Conservation (phyloP, 768 basidiomycete species). For the Termitomyces sp. region DNA sequence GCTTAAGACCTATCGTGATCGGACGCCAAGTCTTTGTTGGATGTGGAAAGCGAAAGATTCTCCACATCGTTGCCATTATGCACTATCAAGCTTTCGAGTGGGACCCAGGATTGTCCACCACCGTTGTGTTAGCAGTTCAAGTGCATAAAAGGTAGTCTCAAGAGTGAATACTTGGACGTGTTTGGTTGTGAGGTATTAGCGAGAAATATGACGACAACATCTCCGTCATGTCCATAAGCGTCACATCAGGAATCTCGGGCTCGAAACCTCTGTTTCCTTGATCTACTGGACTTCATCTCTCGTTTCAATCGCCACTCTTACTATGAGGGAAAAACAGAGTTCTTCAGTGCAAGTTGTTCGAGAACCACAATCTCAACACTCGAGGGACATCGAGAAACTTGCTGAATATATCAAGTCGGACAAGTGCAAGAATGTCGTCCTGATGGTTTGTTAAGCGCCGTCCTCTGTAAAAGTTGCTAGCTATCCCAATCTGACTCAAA, state of each 20-base stretch:
- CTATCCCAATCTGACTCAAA: not conserved
- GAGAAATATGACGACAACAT: not conserved
- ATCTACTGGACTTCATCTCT: not conserved
- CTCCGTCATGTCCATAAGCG: not conserved
- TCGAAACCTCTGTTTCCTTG: too few relatives aligned
- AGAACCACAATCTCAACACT: constrained; percentile 4
- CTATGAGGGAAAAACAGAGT: constrained; percentile 3
- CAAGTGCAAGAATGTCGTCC: constrained; percentile 58
- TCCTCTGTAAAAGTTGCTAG: not conserved
- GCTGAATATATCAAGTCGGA: constrained; percentile 67
- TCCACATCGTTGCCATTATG: not conserved
- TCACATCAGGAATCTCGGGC: not conserved
- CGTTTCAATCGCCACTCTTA: not conserved
- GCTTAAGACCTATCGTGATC: not conserved
- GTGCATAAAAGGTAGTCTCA: not conserved
- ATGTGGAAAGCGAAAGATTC: not conserved
- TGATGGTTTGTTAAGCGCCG: constrained; percentile 54
- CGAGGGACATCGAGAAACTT: constrained; percentile 34
- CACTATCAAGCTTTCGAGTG: not conserved
- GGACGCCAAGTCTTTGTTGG: not conserved
- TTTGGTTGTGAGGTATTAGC: not conserved
- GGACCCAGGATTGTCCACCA: not conserved
- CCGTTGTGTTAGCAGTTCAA: not conserved
- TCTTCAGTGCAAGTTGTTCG: not conserved
- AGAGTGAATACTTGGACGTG: not conserved